Base-by-base conservation (phyloP, 2,329 filamentous ascomycete genomes). In the Neoscytalidium dimidiatum region DNA sequence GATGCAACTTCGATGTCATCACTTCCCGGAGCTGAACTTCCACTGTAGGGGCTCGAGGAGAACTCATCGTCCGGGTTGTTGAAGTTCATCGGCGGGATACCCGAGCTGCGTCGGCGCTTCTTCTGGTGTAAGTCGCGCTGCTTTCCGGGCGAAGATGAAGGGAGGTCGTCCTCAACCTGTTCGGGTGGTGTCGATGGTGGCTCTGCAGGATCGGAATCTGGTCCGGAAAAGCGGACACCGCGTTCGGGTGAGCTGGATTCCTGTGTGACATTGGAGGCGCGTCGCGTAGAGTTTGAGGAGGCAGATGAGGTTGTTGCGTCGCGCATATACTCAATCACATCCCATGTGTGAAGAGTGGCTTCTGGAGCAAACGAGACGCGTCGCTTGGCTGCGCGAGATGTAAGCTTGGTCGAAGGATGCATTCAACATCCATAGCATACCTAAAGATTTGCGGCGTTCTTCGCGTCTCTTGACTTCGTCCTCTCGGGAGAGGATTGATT, bases 351-450 rank as follows among this genome's bases (percentile, higher is more conserved):
- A 38, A 99, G 84, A 3, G 95, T 99, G 13, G 95, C 95, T 79
- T 99, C 95, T 1, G 95, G 95, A 4, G 95, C 95, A 78, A 99
- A 99, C 0, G 94, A 98, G 35, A 99, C 95, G 73, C 95, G 88
- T 72, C 95, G 88, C 75, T 95, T 96, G 53, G 94, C 86, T 85
- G 66, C 44, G 23, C 51, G 73, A 23, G 28, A 11, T 21, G 17
- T 56, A 26, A 64, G 61, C 38, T 49, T 31, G 7, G 51, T 14
- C 58, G 46, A 13, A 2, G n/a, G 14, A 21, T 2, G 3, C 19
- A 8, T 3, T 13, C 49, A 3, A 33, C n/a, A 35, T 6, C 19
- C 8, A 13, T 4, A 9, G 71, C 75, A 41, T 76, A 86, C 84
- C 93, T 65, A 97, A 85, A 19, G 94, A 97, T 76, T 98, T 98